Conservation (phyloP, 106 monocot species). For the Dendrobium catenatum region DNA sequence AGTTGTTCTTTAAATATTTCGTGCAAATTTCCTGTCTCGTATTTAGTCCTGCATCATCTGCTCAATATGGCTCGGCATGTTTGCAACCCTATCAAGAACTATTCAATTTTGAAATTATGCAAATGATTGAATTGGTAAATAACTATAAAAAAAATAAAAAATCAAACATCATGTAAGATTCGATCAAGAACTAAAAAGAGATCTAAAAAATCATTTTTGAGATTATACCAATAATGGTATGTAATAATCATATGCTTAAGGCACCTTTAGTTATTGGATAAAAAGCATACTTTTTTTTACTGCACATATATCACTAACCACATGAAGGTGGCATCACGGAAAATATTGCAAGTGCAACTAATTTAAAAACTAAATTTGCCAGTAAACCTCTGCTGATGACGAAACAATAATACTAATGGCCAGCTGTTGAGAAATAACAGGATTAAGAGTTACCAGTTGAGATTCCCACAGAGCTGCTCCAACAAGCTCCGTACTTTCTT, state of each 20-base stretch:
- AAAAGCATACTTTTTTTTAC: not conserved
- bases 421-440: not conserved
- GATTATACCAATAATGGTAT: not conserved
- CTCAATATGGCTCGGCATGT: too few relatives aligned
- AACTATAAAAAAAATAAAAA: not conserved
- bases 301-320: not conserved
- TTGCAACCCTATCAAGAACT: too few relatives aligned
- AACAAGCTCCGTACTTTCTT: slow-evolving; percentile 83
- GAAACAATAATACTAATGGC: not conserved
- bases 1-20: too few relatives aligned
- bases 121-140: not conserved
- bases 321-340: too few relatives aligned
- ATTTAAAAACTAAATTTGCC: not conserved
- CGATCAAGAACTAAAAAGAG: not conserved
- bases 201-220: not conserved
- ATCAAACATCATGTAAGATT: not conserved
- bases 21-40: too few relatives aligned
- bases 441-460: slow-evolving; percentile 36
- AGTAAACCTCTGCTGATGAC: not conserved
- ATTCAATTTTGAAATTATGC: too few relatives aligned
- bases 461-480: slow-evolving; percentile 53
- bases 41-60: too few relatives aligned
- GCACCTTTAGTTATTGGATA: not conserved
- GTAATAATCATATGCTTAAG: not conserved
- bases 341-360: not conserved